Percentiles rank a stretch among this genome's conserved stretches.
Evolutionary conservation across 768 basidiomycete genomes (phyloP).

Genomic region (Pulveroboletus sp.): DNA sequence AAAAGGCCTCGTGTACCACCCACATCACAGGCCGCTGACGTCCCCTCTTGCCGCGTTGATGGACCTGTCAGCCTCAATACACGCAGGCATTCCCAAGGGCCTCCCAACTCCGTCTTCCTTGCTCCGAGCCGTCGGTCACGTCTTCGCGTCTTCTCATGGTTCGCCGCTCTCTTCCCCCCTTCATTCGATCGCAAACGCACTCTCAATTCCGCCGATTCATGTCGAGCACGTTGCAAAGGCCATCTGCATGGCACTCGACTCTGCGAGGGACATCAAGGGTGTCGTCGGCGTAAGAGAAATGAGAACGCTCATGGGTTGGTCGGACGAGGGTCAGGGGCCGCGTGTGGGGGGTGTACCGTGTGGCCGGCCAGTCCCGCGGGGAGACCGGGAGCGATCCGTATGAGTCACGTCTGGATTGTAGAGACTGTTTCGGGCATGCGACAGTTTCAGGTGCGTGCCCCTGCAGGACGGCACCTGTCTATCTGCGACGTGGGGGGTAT

Average conservation of each 20-base stretch:
- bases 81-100: constrained; percentile 50
- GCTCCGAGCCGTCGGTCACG: constrained; percentile 48
- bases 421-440: constrained; percentile 14
- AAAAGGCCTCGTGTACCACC: constrained; percentile 95
- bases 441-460: constrained; percentile 12
- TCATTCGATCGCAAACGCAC: constrained; percentile 68
- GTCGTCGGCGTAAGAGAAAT: constrained; percentile 68
- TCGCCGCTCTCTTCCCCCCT: constrained; percentile 42
- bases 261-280: constrained; percentile 48
- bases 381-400: not conserved
- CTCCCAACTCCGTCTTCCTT: constrained; percentile 64
- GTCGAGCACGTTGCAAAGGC: constrained; percentile 94
- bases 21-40: constrained; percentile 85
- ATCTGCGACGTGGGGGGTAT: constrained; percentile 21
- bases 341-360: constrained; percentile 13
- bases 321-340: constrained; percentile 28
- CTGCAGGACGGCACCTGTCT: constrained; percentile 11
- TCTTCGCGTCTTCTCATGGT: constrained; percentile 29
- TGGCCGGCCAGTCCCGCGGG: constrained; percentile 6
- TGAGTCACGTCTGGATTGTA: constrained; percentile 8
- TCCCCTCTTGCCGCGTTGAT: constrained; percentile 81
- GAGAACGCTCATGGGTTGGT: constrained; percentile 73
- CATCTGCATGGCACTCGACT: constrained; percentile 59
- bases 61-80: constrained; percentile 73
- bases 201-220: constrained; percentile 87